Base-by-base conservation (phyloP, 2,329 filamentous ascomycete species). In the Trichoderma sp. region DNA sequence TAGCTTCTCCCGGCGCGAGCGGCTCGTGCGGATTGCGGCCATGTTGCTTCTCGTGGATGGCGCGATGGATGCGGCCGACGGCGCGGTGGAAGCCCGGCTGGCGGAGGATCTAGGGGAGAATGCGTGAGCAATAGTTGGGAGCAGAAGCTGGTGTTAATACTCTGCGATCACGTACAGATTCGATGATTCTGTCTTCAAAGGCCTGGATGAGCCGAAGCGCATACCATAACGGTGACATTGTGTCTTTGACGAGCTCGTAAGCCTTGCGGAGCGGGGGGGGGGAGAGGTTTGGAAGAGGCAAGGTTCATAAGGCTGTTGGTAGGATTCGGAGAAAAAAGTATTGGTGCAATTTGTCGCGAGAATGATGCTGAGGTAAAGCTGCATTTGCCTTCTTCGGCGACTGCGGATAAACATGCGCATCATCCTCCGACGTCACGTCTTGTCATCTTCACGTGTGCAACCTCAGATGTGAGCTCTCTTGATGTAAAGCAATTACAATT, bases 21-120 rank as follows among this genome's bases (percentile, higher is more conserved):
- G 83, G 83, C 58, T 84, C 81, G 67, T 79, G 75, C 0, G 83
- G 82, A 61, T 83, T 77, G 26, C 81, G 78, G 10, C 83, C 83
- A 67, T 85, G 68, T 51, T 78, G 77, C 19, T 74, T 72, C 67
- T 85, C 82, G 69, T 86, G 74, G 44, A 86, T 78, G 3, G 72
- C 76, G 15, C 78, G 78, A 66, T 86, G 83, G 41, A 86, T 81
- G n/a, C 79, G 77, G 7, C 81, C 80, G 45, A 86, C 83, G 3
- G 78, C 78, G 67, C 79, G 79, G 67, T 85, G 83, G 70, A 85
- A 86, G 9, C 76, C 74, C 1, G 82, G 83, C 17, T 78, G 82
- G 26, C 78, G 76, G 17, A 86, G 80, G 63, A 85, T 81, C 80
- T 83, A 50, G 4, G 7, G 3, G 3, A 21, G 39, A 5, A 17